Percentiles rank a stretch among this genome's conserved stretches.
These are phyloP conservation scores for Boletus calvinii DNA, from an alignment of 1,284 basidiomycete genomes.

Conservation along the genomic window DNA sequence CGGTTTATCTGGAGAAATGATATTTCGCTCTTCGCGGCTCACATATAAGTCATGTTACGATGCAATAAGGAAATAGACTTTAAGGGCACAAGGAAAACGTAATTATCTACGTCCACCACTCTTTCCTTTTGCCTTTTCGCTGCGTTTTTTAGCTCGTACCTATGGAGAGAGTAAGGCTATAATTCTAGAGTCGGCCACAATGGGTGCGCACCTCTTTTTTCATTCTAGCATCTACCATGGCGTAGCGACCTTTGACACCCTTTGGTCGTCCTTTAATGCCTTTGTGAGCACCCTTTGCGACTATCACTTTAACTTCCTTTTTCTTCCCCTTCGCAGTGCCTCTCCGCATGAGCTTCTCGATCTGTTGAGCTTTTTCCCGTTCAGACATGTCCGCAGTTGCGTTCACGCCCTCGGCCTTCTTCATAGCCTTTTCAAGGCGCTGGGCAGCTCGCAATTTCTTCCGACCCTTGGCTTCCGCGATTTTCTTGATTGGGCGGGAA, in stretches of 20 bases:
- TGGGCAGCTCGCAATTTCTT: constrained; percentile 93
- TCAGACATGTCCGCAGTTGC: constrained; percentile 90
- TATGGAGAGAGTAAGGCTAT: constrained; percentile 29
- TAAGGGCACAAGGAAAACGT: not conserved
- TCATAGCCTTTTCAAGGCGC: constrained; percentile 88
- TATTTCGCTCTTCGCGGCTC: not conserved
- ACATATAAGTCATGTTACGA: not conserved
- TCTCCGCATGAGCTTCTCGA: constrained; percentile 88
- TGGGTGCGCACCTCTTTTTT: constrained; percentile 68
- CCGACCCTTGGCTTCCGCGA: constrained; percentile 97
- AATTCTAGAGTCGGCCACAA: not conserved
- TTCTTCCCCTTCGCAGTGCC: constrained; percentile 73
- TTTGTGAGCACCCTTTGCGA: constrained; percentile 88
- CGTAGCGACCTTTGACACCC: constrained; percentile 91
- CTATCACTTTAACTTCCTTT: constrained; percentile 86
- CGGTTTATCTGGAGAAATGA: constrained; percentile 16
- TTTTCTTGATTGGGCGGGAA: constrained; percentile 97
- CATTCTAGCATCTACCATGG: constrained; percentile 90
- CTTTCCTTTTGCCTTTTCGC: constrained; percentile 65
- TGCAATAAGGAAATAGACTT: not conserved
- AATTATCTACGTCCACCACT: constrained; percentile 40
- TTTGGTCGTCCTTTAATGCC: constrained; percentile 93
- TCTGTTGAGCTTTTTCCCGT: constrained; percentile 91
- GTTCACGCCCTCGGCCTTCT: constrained; percentile 95
- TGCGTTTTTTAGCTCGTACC: constrained; percentile 70